Evolutionary conservation across 2,329 filamentous ascomycete species (phyloP).

Genomic region (Alternaria gansuensis): DNA sequence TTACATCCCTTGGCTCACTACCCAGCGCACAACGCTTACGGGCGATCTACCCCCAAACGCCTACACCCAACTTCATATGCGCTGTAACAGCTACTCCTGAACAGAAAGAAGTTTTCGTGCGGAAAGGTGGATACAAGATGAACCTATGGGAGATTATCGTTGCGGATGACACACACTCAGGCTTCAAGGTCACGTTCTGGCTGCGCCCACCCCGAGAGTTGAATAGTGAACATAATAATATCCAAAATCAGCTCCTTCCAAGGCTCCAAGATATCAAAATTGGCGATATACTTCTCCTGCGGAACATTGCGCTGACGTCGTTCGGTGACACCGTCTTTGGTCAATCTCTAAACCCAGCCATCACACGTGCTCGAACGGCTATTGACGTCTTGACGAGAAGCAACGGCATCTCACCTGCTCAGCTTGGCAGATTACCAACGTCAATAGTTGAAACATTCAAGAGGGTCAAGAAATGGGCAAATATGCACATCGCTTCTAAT

Average conservation of each 20-base stretch:
- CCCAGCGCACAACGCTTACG: constrained; percentile 72
- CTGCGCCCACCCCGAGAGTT: constrained; percentile 57
- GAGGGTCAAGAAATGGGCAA: constrained; percentile 77
- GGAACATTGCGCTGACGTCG: constrained; percentile 78
- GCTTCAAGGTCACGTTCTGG: constrained; percentile 88
- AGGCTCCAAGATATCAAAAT: constrained; percentile 63
- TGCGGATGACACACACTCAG: constrained; percentile 83
- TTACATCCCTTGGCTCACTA: constrained; percentile 73
- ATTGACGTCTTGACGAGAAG: constrained; percentile 71
- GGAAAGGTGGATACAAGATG: constrained; percentile 65
- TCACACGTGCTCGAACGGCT: constrained; percentile 72
- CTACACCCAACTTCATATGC: constrained; percentile 83
- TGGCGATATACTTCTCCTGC: constrained; percentile 80
- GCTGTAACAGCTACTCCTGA: constrained; percentile 77
- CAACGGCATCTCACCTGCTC: constrained; percentile 60
- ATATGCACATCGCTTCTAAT: constrained; percentile 68
- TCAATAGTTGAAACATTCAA: constrained; percentile 70
- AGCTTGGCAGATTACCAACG: constrained; percentile 50
- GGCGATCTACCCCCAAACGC: constrained; percentile 77
- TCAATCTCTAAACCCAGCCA: constrained; percentile 76
- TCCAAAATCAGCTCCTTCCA: constrained; percentile 51
- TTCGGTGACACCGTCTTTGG: constrained; percentile 84
- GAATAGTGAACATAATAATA: constrained; percentile 24
- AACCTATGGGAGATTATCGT: constrained; percentile 59
- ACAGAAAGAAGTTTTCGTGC: constrained; percentile 72